These are phyloP conservation scores for Trichoderma lentiforme DNA, from an alignment of 2,329 filamentous ascomycete species.

Conservation along the genomic window DNA sequence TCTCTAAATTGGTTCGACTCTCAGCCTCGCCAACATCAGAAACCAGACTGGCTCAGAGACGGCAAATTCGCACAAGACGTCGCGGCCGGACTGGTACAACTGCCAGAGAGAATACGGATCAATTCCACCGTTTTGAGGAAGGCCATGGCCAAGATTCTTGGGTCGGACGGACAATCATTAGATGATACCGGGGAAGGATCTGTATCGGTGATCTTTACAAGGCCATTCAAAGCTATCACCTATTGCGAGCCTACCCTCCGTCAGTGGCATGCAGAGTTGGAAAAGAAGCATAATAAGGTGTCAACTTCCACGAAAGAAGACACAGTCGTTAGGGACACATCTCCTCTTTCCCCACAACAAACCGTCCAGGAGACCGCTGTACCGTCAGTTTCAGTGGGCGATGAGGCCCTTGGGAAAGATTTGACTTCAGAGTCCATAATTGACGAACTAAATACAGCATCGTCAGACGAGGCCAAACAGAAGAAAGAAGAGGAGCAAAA, in stretches of 20 bases:
- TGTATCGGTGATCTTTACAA: neutral
- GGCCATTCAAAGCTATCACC: slow-evolving; percentile 3
- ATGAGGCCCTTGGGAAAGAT: neutral
- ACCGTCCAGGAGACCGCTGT: neutral
- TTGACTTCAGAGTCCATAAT: neutral
- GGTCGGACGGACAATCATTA: neutral
- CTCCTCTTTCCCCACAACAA: neutral
- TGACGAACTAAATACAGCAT: neutral
- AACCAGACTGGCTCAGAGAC: neutral
- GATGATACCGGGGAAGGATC: neutral
- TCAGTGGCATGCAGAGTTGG: slow-evolving; percentile 2
- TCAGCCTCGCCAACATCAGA: neutral
- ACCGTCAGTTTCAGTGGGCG: neutral
- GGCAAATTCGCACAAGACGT: neutral
- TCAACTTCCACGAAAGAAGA: neutral
- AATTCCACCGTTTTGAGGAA: neutral
- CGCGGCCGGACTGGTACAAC: neutral
- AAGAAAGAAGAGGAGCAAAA: neutral
- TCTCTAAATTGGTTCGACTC: neutral
- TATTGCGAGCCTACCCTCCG: neutral
- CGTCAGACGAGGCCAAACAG: neutral
- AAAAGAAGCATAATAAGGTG: neutral
- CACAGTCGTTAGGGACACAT: neutral
- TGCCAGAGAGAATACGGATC: neutral
- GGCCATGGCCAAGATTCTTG: neutral